A percentile compares a stretch with the other conserved stretches of the same genome.
These are phyloP conservation scores for Syncephalastrum sp. DNA, from an alignment of 371 early-diverging fungal species.

Conservation along the genomic window DNA sequence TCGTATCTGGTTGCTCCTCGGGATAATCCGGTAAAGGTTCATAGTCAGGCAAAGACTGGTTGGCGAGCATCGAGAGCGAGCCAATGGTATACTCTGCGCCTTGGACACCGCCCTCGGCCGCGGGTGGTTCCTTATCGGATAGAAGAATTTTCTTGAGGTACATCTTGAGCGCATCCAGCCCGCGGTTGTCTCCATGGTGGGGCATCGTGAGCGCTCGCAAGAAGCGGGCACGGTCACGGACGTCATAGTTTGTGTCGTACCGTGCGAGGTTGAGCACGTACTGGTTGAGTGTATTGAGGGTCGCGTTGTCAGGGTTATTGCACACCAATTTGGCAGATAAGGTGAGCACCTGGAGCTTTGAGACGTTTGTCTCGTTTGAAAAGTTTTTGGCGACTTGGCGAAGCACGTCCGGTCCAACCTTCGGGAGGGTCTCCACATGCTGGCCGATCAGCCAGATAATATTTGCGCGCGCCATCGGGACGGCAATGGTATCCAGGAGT, in stretches of 20 bases:
- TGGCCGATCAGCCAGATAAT: slow-evolving; percentile 88
- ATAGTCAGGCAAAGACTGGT: slow-evolving; percentile 74
- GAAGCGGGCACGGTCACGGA: slow-evolving; percentile 89
- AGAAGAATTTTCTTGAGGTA: slow-evolving; percentile 50
- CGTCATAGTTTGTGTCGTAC: slow-evolving; percentile 85
- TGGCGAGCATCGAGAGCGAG: slow-evolving; percentile 79
- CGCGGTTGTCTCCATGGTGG: slow-evolving; percentile 32
- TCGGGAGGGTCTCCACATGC: slow-evolving; percentile 55
- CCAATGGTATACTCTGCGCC: slow-evolving; percentile 71
- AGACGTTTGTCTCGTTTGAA: slow-evolving; percentile 61
- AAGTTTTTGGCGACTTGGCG: slow-evolving; percentile 77
- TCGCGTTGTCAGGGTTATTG: slow-evolving; percentile 45
- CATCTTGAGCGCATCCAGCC: slow-evolving; percentile 37
- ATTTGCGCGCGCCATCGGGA: slow-evolving; percentile 69
- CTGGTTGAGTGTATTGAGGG: slow-evolving; percentile 56
- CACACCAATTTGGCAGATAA: slow-evolving; percentile 72
- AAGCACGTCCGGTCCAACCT: slow-evolving; percentile 81
- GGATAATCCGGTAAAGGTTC: slow-evolving; percentile 86
- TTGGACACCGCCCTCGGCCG: slow-evolving; percentile 48
- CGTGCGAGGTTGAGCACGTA: slow-evolving; percentile 84
- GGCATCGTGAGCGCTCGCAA: slow-evolving; percentile 71
- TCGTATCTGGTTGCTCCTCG: slow-evolving; percentile 62
- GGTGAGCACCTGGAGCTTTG: slow-evolving; percentile 81
- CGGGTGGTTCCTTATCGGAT: slow-evolving; percentile 52
- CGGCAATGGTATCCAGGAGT: slow-evolving; percentile 63